These are phyloP conservation scores for Sclerotinia subarctica DNA, from an alignment of 2,329 filamentous ascomycete genomes.

Conservation along the genomic window DNA sequence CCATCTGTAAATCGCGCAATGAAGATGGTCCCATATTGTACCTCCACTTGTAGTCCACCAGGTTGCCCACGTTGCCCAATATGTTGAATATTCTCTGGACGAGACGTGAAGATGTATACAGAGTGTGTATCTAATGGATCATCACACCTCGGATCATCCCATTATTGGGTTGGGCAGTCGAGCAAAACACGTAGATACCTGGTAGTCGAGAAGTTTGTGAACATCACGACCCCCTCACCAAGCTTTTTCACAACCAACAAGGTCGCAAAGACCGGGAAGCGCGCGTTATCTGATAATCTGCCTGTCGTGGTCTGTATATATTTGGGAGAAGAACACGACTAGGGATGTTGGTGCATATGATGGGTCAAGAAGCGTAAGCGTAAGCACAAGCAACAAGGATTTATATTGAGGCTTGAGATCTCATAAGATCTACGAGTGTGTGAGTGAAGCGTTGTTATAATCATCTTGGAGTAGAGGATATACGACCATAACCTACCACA, in stretches of 20 bases:
- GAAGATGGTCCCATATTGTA: neutral
- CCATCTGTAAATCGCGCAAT: conserved; percentile 7
- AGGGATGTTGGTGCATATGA: neutral
- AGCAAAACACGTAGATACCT: neutral
- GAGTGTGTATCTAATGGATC: neutral
- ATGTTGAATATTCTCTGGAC: neutral
- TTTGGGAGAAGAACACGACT: neutral
- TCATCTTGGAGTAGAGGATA: too few species aligned
- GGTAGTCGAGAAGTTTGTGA: neutral
- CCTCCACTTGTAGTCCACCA: neutral
- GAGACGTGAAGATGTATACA: neutral
- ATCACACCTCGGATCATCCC: neutral
- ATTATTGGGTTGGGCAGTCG: neutral
- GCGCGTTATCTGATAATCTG: conserved; percentile 13
- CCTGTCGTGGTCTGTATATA: neutral
- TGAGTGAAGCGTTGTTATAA: neutral
- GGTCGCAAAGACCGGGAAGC: conserved; percentile 5
- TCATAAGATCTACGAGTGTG: neutral
- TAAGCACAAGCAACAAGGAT: neutral
- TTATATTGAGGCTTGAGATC: conserved; percentile 5
- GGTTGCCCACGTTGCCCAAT: neutral
- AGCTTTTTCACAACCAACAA: neutral
- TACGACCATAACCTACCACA: neutral
- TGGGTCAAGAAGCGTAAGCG: neutral
- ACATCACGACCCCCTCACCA: neutral